Evolutionary conservation across 768 basidiomycete species (phyloP), one percentile per base, ranked within the genome.

Genomic region (Pisolithus albus): DNA sequence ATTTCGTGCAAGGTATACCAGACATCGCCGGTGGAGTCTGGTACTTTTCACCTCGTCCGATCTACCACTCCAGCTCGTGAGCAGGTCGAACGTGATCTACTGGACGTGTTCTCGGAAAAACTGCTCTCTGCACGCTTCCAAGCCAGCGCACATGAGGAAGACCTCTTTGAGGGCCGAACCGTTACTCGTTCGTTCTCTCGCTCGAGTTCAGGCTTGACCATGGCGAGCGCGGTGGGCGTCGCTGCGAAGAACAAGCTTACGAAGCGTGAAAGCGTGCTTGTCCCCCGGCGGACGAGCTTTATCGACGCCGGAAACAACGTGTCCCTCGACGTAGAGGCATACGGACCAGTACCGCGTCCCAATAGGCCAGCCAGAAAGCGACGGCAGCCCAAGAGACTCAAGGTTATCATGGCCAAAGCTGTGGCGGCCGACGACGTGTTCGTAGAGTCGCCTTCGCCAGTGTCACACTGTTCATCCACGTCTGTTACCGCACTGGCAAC

Each of bases 81-180:
- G 26, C 78, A 81, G 38, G 82, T 91, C 47, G 92, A 95, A 59
- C 79, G 84, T 41, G 83, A 82, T 10, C 71, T 97, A 16, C 75
- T 79, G 43, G 93, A 95, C 61, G 81, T 96, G 52, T 82, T 86
- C 58, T 92, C 91, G 10, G 82, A 85, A 53, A 73, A 75, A 21
- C 86, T 87, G 56, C 67, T 84, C 24, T 75, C 79, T 2, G 86
- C 84, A 15, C 79, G 93, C 40, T 78, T 76, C 44, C 76, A 84
- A 49, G 84, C 84, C 7, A 77, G 73, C 49, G 73, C 75, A 38
- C 80, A 77, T 51, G 83, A 84, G 49, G 79, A 82, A 59, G 79
- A 81, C 52, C 70, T 87, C 47, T 84, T 85, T 65, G 77, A 79
- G 59, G 72, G 73, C 18, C 75, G 77, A 37, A 76, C 69, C 58